Evolutionary conservation across 305 asterid genomes (phyloP), one percentile per base, ranked within the genome.

Genomic region (Fraxinus velutina): DNA sequence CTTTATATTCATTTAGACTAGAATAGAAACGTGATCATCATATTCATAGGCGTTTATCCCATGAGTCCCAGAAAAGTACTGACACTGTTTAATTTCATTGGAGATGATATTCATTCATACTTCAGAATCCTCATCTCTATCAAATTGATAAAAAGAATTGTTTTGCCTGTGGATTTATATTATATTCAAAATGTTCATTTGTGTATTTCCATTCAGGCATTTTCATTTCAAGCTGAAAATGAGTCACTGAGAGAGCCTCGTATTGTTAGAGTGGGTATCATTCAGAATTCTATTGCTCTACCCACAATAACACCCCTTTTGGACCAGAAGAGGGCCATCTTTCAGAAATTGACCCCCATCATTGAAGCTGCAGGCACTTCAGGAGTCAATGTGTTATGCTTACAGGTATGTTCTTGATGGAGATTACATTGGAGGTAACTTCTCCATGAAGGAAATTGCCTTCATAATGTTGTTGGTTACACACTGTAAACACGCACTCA

Each of bases 351-450:
- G 71, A 81, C 88, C 0, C 98, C 97, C 33, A 90, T 91, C 29
- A 91, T 95, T 77, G 97, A 95, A 86, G 92, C 99, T 64, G 99
- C 99, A 0, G 98, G 97, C 10, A 57, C 90, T 78, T 89, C 94
- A 21, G 98, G 97, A 24, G 98, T 93, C 85, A 95, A 95, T 71
- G 85, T 95, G 76, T 84, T 95, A 80, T 95, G 99, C 78, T 84
- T 95, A 88, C 99, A 93, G 94, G 99, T 95, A 60, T 82, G 90
- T 80, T 68, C 66, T 62, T 19, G 21, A 21, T 15, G 71, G 39
- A 13, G 39, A 29, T 68, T 68, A 10, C 3, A 5, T 4, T 68
- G 33, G 10, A 62, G 71, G 12, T 68, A 27, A 33, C 19, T 13
- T 30, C 39, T 5, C 33, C 15, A n/a, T 68, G 37, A 68, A 12